Conservation (phyloP, 305 asterid species). For the Fraxinus nigra region DNA sequence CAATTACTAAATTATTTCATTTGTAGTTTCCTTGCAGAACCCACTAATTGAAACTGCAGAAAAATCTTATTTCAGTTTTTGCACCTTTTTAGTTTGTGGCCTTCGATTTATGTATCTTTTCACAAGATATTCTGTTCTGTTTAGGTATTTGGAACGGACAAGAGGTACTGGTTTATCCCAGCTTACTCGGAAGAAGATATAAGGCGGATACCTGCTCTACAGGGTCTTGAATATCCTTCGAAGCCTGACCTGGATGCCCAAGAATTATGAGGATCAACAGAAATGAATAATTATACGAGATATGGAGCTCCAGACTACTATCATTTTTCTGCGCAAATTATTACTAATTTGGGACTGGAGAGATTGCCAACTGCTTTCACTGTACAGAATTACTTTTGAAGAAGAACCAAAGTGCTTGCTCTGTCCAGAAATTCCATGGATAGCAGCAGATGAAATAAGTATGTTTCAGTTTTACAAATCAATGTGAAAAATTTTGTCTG, state of each 20-base stretch:
- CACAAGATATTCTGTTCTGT: background rate
- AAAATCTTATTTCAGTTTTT: background rate
- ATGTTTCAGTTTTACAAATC: slow-evolving; percentile 13
- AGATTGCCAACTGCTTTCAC: slow-evolving; percentile 10
- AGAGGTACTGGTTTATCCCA: slow-evolving; percentile 82
- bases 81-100: background rate
- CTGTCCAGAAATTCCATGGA: slow-evolving; percentile 26
- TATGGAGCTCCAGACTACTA: slow-evolving; percentile 14
- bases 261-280: slow-evolving; percentile 45
- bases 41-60: background rate
- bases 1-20: background rate
- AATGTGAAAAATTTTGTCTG: slow-evolving; percentile 15
- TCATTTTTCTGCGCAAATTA: slow-evolving; percentile 13
- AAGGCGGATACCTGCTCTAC: slow-evolving; percentile 86
- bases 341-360: slow-evolving; percentile 1
- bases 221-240: slow-evolving; percentile 91
- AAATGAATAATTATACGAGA: background rate
- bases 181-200: slow-evolving; percentile 83
- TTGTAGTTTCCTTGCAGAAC: background rate
- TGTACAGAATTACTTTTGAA: slow-evolving; percentile 12
- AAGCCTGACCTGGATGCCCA: slow-evolving; percentile 71
- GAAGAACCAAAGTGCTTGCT: slow-evolving; percentile 1
- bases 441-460: slow-evolving; percentile 14
- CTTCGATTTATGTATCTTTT: background rate
- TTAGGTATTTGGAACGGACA: slow-evolving; percentile 88